Evolutionary conservation across 345 rosid species (phyloP).

Genomic region (Triadica sebifera): DNA sequence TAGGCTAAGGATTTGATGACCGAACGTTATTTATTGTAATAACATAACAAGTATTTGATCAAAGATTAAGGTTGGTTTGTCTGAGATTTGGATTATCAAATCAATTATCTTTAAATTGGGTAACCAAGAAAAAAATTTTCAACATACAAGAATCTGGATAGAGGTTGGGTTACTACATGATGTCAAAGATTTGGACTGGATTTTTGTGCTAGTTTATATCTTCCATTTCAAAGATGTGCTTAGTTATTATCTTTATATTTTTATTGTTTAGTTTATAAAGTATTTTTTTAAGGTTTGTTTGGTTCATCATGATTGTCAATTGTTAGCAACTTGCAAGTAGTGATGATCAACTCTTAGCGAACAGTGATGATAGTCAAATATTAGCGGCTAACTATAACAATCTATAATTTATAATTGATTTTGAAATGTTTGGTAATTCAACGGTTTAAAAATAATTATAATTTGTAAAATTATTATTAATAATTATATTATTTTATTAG

Average conservation of each 20-base stretch:
- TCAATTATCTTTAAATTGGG: not conserved
- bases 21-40: not conserved
- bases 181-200: not conserved
- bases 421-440: too few species aligned
- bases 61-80: not conserved
- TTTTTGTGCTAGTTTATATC: not conserved
- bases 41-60: not conserved
- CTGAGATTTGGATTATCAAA: not conserved
- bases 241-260: not conserved
- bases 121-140: not conserved
- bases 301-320: too few species aligned
- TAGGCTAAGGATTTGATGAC: not conserved
- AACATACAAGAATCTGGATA: not conserved
- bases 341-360: too few species aligned
- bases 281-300: not conserved
- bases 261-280: too few species aligned
- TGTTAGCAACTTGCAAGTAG: too few species aligned
- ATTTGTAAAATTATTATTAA: too few species aligned
- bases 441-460: too few species aligned
- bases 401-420: too few species aligned
- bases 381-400: too few species aligned
- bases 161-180: not conserved
- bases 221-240: not conserved
- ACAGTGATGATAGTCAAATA: too few species aligned
- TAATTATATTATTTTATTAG: too few species aligned